Evolutionary conservation across 805 yeast genomes (phyloP), one percentile per base, ranked within the genome.

Genomic region (Metschnikowia chrysomelidarum): DNA sequence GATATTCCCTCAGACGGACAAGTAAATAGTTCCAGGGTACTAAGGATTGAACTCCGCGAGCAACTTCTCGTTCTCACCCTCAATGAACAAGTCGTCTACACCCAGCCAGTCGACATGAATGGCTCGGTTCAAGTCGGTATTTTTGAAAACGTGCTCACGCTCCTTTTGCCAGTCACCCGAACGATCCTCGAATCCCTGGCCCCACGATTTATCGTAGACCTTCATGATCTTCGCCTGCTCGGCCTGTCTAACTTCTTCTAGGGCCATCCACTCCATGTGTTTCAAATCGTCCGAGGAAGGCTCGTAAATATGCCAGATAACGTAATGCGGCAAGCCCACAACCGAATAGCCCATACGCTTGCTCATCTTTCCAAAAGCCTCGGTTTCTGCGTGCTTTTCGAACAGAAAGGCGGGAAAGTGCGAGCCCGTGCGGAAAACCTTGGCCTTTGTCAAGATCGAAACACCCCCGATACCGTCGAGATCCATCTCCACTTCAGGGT

Each of bases 391-490:
- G 58, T 93, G 98, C 51, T 87, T 87, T 60, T 87, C 85, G 62
- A 87, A 91, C 23, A 96, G 86, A 57, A 91, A 91, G 1, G 96
- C 98, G 7, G 98, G 98, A 73, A 89, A 91, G 64, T 87, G 94
- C 2, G 94, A 81, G 9, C 98, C 98, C 17, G 75, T 65, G 46
- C 87, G 72, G 69, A 91, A 91, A 3, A 91, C 96, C 30, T 70
- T 67, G 2, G 96, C 97, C 58, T 84, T 86, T 27, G 95, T 75
- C 47, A 91, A 69, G 46, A 93, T 88, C 1, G 96, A 87, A 27
- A 91, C 98, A 47, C 98, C 98, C 17, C 98, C 98, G 50, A 91
- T 88, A 34, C 98, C 98, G 60, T 91, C 98, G 44, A 91, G 69
- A 38, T 82, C 89, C 83, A 91, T 82, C 56, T 87, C 95, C 27